A percentile compares a stretch with the other conserved stretches of the same genome.
These are phyloP conservation scores for Eucalyptus pumila DNA, from an alignment of 345 rosid genomes.

Conservation along the genomic window DNA sequence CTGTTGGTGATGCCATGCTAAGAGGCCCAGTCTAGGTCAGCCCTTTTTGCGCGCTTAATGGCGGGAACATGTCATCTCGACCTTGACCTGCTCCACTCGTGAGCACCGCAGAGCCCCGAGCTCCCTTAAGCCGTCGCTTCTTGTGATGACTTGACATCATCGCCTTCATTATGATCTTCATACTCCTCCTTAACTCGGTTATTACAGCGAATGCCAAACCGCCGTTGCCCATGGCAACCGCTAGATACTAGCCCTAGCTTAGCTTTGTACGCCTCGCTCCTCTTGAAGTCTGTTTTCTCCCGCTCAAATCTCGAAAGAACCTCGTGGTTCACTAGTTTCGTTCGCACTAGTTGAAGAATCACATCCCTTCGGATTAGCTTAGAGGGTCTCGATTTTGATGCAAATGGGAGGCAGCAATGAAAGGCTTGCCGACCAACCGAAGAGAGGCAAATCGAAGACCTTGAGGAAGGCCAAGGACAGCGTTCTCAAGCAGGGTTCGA, in stretches of 20 bases:
- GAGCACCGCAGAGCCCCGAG: neutral
- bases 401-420: slow-evolving; percentile 28
- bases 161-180: neutral
- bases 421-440: slow-evolving; percentile 23
- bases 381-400: slow-evolving; percentile 2
- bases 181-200: neutral
- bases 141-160: neutral
- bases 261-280: neutral
- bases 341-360: neutral
- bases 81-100: neutral
- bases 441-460: slow-evolving; percentile 55
- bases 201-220: neutral
- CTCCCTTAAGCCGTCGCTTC: neutral
- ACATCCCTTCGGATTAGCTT: neutral
- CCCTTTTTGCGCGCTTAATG: no score
- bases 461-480: slow-evolving; percentile 51
- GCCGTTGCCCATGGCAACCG: neutral
- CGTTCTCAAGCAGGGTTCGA: slow-evolving; percentile 72
- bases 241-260: neutral
- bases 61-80: neutral
- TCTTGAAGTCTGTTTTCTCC: neutral
- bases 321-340: neutral
- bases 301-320: neutral
- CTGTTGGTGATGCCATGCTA: no score
- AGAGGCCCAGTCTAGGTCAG: no score